Conservation (phyloP, 306 rosid genomes). For the Styphnolobium japonicum region DNA sequence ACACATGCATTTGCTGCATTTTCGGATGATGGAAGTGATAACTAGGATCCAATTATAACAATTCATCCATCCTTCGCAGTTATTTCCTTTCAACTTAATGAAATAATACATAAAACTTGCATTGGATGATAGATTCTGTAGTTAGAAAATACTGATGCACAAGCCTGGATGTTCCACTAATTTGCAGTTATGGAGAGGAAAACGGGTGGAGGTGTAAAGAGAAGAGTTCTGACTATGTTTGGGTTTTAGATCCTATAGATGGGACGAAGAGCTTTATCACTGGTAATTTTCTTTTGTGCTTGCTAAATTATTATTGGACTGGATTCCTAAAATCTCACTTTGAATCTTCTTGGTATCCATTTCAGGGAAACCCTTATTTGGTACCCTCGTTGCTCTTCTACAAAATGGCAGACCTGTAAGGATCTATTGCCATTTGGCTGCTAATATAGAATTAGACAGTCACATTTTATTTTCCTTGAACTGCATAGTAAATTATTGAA, state of each 20-base stretch:
- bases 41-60: background rate
- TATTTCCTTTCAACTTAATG: background rate
- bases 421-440: constrained; percentile 25
- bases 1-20: background rate
- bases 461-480: background rate
- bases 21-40: background rate
- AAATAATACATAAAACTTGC: background rate
- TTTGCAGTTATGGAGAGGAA: constrained; percentile 89
- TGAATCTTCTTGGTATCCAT: constrained; percentile 6
- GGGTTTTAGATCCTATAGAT: constrained; percentile 97
- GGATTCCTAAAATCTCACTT: background rate
- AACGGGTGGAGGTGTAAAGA: constrained; percentile 88
- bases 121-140: background rate
- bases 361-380: constrained; percentile 92
- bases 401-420: constrained; percentile 75
- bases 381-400: constrained; percentile 85
- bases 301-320: background rate
- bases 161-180: background rate
- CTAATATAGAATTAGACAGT: background rate
- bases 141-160: background rate
- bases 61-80: background rate
- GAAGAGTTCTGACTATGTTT: constrained; percentile 68
- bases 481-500: background rate
- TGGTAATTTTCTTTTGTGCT: constrained; percentile 44
- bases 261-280: constrained; percentile 96